Conservation (phyloP, 176 grass and related monocot genomes). For the Miscanthus lutarioriparius region DNA sequence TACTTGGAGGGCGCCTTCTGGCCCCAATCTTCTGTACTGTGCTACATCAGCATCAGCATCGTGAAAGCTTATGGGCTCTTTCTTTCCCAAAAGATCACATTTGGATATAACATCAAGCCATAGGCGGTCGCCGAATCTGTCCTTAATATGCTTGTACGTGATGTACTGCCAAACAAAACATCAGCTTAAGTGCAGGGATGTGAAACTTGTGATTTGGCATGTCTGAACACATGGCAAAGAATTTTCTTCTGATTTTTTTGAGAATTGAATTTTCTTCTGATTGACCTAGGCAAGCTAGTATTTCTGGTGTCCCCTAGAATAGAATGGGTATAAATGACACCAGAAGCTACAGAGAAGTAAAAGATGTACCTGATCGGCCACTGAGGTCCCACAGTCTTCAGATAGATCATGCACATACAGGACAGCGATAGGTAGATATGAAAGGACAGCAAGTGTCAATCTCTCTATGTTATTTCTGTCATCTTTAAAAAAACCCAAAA, state of each 20-base stretch:
- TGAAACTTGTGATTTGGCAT: background rate
- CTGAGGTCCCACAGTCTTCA: constrained; percentile 77
- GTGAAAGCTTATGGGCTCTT: background rate
- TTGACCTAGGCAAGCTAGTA: background rate
- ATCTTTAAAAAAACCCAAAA: constrained; percentile 40
- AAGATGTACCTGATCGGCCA: constrained; percentile 68
- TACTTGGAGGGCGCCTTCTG: constrained; percentile 66
- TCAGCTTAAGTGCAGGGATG: background rate
- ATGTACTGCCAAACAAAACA: constrained; percentile 45
- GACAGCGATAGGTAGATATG: constrained; percentile 80
- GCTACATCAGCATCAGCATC: constrained; percentile 32
- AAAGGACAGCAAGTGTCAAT: constrained; percentile 82
- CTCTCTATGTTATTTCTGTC: constrained; percentile 97
- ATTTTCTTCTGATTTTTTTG: no score
- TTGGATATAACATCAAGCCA: constrained; percentile 95
- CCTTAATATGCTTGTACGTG: constrained; percentile 83
- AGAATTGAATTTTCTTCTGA: background rate
- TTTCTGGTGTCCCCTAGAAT: background rate
- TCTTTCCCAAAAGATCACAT: constrained; percentile 76
- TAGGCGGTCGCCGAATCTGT: constrained; percentile 56
- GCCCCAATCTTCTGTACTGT: constrained; percentile 61
- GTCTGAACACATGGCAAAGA: background rate
- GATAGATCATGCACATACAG: constrained; percentile 92
- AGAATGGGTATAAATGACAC: background rate
- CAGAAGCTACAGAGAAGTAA: background rate